These are phyloP conservation scores for Saposhnikovia divaricata DNA, from an alignment of 129 eudicot species.

Conservation along the genomic window DNA sequence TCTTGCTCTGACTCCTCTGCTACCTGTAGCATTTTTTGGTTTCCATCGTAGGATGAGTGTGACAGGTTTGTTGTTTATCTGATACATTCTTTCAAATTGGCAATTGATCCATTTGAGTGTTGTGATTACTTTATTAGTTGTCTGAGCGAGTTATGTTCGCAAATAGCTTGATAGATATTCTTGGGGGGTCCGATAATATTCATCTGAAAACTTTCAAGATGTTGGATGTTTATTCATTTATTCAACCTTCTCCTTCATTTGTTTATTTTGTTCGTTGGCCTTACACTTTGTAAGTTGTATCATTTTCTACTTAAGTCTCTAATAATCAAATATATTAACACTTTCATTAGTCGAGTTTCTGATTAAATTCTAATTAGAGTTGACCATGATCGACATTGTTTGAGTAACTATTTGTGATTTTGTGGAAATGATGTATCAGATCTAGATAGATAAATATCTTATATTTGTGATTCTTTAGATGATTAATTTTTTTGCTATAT, in stretches of 20 bases:
- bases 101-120: not conserved
- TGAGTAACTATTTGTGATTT: not conserved
- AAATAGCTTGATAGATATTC: not conserved
- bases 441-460: not conserved
- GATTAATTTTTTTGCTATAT: not conserved
- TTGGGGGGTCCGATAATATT: not conserved
- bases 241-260: not conserved
- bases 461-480: not conserved
- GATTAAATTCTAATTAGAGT: not conserved
- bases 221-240: not conserved
- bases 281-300: no score
- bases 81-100: not conserved
- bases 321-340: not conserved
- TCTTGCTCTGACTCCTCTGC: constrained; percentile 95
- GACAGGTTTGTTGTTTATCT: constrained; percentile 53
- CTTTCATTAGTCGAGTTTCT: not conserved
- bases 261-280: not conserved
- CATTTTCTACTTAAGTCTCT: no score
- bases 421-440: not conserved
- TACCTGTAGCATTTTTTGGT: constrained; percentile 93
- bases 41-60: constrained; percentile 98
- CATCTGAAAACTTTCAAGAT: not conserved
- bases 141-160: not conserved
- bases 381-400: not conserved
- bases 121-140: not conserved